Conservation (phyloP, 768 basidiomycete species). For the Suillus luteus region DNA sequence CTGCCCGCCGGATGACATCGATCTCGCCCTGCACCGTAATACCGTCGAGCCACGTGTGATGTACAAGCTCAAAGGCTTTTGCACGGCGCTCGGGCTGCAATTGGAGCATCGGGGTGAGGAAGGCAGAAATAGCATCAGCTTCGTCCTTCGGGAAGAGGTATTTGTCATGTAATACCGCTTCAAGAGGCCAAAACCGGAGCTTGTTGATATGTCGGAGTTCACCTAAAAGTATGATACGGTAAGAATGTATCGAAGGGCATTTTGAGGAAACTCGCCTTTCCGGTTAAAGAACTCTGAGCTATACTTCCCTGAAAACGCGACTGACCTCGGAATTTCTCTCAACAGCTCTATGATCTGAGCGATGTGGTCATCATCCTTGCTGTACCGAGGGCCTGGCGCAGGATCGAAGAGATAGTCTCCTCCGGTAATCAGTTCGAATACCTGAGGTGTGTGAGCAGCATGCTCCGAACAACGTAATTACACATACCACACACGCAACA, state of each 20-base stretch:
- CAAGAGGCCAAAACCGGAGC: constrained; percentile 88
- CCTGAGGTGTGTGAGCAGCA: constrained; percentile 42
- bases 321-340: constrained; percentile 81
- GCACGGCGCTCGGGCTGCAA: constrained; percentile 89
- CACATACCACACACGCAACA: constrained; percentile 81
- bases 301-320: constrained; percentile 92
- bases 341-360: constrained; percentile 97
- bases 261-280: constrained; percentile 59
- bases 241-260: background rate
- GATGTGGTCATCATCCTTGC: constrained; percentile 96
- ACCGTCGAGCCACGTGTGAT: constrained; percentile 86
- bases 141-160: constrained; percentile 88
- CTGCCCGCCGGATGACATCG: constrained; percentile 70
- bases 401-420: constrained; percentile 99
- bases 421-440: constrained; percentile 94
- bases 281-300: constrained; percentile 93
- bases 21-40: constrained; percentile 89
- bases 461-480: constrained; percentile 5
- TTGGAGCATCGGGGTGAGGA: constrained; percentile 88
- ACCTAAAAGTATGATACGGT: constrained; percentile 37
- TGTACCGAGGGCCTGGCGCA: constrained; percentile 90
- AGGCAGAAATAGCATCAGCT: constrained; percentile 77
- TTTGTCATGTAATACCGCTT: constrained; percentile 86
- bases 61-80: constrained; percentile 80
- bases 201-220: constrained; percentile 95